Evolutionary conservation across 2,329 filamentous ascomycete species (phyloP).

Genomic region (Fusarium dimerum): DNA sequence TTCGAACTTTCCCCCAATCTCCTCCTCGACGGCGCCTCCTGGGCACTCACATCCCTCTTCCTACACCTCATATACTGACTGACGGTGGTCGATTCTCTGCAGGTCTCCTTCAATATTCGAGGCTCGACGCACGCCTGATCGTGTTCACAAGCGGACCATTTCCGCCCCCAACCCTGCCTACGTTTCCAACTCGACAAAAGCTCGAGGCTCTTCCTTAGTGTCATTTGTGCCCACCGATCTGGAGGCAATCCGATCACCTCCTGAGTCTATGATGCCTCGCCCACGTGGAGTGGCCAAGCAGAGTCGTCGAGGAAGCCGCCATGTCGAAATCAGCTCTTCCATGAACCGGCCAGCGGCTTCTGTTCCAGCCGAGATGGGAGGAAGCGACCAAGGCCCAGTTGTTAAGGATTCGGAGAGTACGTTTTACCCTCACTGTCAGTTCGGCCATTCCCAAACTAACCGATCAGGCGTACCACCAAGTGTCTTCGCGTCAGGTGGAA

Average conservation of each 20-base stretch:
- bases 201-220: slow-evolving; percentile 21
- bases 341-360: background rate
- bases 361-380: background rate
- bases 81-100: background rate
- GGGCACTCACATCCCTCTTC: background rate
- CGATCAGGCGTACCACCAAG: slow-evolving; percentile 1
- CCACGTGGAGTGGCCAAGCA: slow-evolving; percentile 12
- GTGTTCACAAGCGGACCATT: slow-evolving; percentile 49
- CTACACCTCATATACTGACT: background rate
- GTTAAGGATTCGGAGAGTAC: background rate
- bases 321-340: background rate
- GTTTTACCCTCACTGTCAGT: background rate
- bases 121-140: slow-evolving; percentile 23
- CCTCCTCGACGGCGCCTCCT: background rate
- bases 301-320: slow-evolving; percentile 12
- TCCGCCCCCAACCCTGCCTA: slow-evolving; percentile 50
- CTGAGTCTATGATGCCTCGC: slow-evolving; percentile 14
- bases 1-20: background rate
- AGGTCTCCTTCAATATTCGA: slow-evolving; percentile 4
- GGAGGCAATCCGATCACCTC: slow-evolving; percentile 16
- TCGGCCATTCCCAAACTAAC: slow-evolving; percentile 1
- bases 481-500: slow-evolving; percentile 5
- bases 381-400: background rate
- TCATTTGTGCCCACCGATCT: slow-evolving; percentile 15
- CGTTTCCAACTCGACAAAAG: slow-evolving; percentile 16